Percentiles rank a stretch among this genome's conserved stretches.
Conservation (phyloP, 2,329 filamentous ascomycete species). For the Stachybotrys chlorohalonatus region DNA sequence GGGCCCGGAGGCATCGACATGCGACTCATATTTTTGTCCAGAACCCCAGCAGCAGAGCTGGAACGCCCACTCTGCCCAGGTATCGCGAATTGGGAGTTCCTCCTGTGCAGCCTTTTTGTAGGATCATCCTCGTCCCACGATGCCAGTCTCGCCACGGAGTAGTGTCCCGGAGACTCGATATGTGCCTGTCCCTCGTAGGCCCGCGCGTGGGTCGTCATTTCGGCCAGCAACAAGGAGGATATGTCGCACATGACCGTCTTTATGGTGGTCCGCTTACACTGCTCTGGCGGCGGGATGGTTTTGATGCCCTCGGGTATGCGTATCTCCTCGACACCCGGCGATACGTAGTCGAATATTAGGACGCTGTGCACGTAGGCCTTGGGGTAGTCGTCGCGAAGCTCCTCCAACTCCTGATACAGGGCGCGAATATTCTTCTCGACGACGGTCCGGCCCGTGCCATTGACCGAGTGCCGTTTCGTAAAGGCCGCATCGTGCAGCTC, state of each 20-base stretch:
- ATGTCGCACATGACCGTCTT: constrained; percentile 75
- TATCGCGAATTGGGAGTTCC: constrained; percentile 46
- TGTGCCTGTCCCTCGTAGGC: constrained; percentile 63
- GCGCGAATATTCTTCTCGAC: constrained; percentile 49
- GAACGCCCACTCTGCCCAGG: constrained; percentile 36
- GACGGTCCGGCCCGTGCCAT: constrained; percentile 38
- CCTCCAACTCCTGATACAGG: constrained; percentile 59
- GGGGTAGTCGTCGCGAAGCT: constrained; percentile 62
- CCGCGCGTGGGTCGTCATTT: constrained; percentile 66
- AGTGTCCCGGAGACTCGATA: constrained; percentile 65
- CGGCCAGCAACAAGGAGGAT: constrained; percentile 62
- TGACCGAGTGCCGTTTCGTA: constrained; percentile 44
- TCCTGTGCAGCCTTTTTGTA: constrained; percentile 29
- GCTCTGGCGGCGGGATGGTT: constrained; percentile 57
- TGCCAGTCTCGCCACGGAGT: constrained; percentile 24
- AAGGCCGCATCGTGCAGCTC: constrained; percentile 52
- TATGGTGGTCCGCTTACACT: constrained; percentile 69
- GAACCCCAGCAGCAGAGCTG: constrained; percentile 39
- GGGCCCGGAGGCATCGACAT: constrained; percentile 76
- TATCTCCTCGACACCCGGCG: constrained; percentile 36
- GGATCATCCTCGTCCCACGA: constrained; percentile 30
- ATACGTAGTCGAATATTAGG: constrained; percentile 66
- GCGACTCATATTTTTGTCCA: constrained; percentile 54
- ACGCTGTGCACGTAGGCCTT: constrained; percentile 71
- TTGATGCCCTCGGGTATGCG: constrained; percentile 59